Conservation (phyloP, 1,284 basidiomycete species). For the Ceratobasidium sp. region DNA sequence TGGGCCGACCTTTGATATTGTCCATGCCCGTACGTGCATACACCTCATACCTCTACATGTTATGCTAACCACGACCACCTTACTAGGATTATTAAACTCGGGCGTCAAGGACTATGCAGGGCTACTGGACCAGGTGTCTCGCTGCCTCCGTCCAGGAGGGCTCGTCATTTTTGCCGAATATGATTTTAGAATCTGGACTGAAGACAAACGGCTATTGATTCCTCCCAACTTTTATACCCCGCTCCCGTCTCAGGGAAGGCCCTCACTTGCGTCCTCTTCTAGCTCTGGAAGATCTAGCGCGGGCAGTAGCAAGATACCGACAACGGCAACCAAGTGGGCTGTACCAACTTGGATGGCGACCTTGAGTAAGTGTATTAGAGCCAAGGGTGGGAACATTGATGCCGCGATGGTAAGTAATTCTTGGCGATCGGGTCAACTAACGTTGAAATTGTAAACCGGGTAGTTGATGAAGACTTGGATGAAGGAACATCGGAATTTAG, state of each 20-base stretch:
- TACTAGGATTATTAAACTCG: constrained; percentile 27
- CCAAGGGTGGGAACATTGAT: constrained; percentile 34
- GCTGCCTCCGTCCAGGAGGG: constrained; percentile 70
- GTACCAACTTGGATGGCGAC: constrained; percentile 13
- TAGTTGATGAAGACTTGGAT: constrained; percentile 29
- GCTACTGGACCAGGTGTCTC: constrained; percentile 70
- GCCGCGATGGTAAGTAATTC: constrained; percentile 4
- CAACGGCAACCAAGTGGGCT: constrained; percentile 6
- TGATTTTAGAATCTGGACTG: constrained; percentile 67
- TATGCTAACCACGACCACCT: constrained; percentile 36
- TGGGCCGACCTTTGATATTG: constrained; percentile 69
- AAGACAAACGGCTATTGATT: constrained; percentile 55
- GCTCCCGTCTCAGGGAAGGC: neutral
- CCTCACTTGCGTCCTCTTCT: neutral
- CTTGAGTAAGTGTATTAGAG: constrained; percentile 27
- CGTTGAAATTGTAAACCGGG: neutral
- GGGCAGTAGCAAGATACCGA: neutral
- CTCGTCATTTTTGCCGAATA: constrained; percentile 70
- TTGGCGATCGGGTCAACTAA: neutral
- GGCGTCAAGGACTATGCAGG: constrained; percentile 71
- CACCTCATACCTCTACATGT: constrained; percentile 62
- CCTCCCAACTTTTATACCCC: constrained; percentile 37
- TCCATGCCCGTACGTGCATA: constrained; percentile 72
- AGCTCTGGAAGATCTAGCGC: neutral
- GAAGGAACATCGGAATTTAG: constrained; percentile 22